Percentiles rank a stretch among this genome's conserved stretches.
phyloP scores from a whole-genome alignment of 345 rosid species.

The Ceriops tagal region DNA sequence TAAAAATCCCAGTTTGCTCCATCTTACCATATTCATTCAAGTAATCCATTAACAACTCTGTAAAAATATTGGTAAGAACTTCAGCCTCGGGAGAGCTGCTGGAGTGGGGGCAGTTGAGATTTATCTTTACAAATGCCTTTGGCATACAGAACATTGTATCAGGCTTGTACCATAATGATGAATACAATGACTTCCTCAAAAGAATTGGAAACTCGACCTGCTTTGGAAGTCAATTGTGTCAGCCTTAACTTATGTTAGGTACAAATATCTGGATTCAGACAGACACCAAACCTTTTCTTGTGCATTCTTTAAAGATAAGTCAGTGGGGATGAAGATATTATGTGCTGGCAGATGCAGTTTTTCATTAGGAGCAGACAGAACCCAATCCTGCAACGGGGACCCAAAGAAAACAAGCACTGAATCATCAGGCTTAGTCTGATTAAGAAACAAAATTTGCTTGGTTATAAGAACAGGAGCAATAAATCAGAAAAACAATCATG shows the following conservation, averaged over 20 bases:
- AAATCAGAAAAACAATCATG: background rate
- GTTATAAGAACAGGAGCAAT: background rate
- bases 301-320: constrained; percentile 62
- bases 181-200: constrained; percentile 56
- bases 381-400: constrained; percentile 65
- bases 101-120: constrained; percentile 77
- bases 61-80: constrained; percentile 66
- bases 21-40: constrained; percentile 90
- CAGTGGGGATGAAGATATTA: constrained; percentile 80
- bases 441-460: background rate
- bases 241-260: constrained; percentile 4
- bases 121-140: constrained; percentile 74
- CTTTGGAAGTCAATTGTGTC: constrained; percentile 23
- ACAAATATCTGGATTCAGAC: background rate
- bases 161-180: constrained; percentile 83
- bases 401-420: background rate
- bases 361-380: constrained; percentile 56
- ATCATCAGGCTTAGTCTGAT: background rate
- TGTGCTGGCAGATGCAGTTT: constrained; percentile 64
- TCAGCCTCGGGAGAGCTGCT: constrained; percentile 73
- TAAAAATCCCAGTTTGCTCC: background rate
- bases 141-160: constrained; percentile 75
- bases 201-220: constrained; percentile 65
- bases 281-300: constrained; percentile 54
- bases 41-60: constrained; percentile 76